A percentile compares a stretch with the other conserved stretches of the same genome.
phyloP scores from a whole-genome alignment of 2,329 filamentous ascomycete genomes.

The Neofusicoccum kwambonambiense region DNA sequence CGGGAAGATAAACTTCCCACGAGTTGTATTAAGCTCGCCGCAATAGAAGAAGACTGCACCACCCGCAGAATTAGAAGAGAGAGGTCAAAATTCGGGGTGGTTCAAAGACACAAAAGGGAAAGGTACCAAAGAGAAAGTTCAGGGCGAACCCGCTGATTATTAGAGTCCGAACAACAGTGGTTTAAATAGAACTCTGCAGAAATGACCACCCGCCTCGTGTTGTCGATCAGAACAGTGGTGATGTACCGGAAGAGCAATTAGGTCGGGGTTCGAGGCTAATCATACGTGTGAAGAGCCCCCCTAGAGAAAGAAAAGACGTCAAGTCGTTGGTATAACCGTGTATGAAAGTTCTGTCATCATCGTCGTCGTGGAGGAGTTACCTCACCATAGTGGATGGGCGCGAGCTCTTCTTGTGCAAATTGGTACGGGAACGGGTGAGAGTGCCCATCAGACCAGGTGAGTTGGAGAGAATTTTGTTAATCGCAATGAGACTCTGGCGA shows the following conservation, averaged over 20 bases:
- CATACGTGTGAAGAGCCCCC: no score
- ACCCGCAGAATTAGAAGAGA: not conserved
- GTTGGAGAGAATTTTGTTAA: constrained; percentile 7
- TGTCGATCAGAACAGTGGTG: no score
- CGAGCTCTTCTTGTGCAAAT: not conserved
- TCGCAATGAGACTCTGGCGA: constrained; percentile 6
- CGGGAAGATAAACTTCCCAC: not conserved
- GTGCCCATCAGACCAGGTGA: not conserved
- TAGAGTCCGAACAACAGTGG: no score
- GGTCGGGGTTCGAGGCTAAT: no score
- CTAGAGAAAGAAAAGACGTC: not conserved
- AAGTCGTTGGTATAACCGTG: not conserved
- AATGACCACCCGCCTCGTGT: no score
- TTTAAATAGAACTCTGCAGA: no score
- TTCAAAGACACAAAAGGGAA: no score
- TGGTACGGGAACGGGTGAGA: not conserved
- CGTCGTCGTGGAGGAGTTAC: not conserved
- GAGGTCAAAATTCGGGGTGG: not conserved
- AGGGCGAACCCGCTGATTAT: no score
- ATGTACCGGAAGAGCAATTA: no score
- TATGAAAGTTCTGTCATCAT: not conserved
- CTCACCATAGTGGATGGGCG: not conserved
- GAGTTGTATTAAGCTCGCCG: not conserved
- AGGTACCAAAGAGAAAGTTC: no score
- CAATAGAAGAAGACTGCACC: not conserved